Percentiles rank a stretch among this genome's conserved stretches.
phyloP scores from a whole-genome alignment of 208 protist species.

The Zelonia costaricensis region DNA sequence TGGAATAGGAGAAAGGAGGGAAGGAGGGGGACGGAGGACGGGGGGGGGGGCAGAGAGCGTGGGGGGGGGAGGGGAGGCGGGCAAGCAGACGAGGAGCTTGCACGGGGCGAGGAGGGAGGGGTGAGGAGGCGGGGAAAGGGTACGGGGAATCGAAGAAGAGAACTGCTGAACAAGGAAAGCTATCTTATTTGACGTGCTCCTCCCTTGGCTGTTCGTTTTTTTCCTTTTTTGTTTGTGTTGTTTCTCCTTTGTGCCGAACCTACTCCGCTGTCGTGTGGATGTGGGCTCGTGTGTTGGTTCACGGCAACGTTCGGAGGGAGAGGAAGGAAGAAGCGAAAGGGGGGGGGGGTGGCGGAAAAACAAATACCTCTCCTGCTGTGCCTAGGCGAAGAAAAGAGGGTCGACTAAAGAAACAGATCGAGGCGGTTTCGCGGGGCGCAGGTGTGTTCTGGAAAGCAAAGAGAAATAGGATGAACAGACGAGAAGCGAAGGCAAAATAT shows the following conservation, averaged over 20 bases:
- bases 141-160: neutral
- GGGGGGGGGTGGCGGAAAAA: no score
- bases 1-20: conserved; percentile 10
- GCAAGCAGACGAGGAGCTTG: neutral
- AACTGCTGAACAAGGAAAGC: neutral
- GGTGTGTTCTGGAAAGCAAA: no score
- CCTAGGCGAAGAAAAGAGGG: no score
- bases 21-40: neutral
- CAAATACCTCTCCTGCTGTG: no score
- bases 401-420: no score
- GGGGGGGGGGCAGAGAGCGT: no score
- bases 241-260: neutral
- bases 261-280: no score
- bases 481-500: neutral
- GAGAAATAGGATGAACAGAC: no score
- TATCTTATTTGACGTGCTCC: no score
- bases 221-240: neutral
- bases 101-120: neutral
- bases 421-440: no score
- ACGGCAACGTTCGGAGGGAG: neutral
- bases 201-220: neutral
- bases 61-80: neutral
- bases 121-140: no score
- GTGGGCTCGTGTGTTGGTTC: neutral
- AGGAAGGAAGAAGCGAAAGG: no score